phyloP scores from a whole-genome alignment of 306 rosid genomes.

The Medicago truncatula region MtrunA17r5.0-ANR NC_053048.1:52971001-52971500 shows the following conservation, averaged over 20 bases:
- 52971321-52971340: neutral
- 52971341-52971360: neutral
- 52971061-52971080: constrained; percentile 86
- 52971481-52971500: constrained; percentile 64
- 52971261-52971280: neutral
- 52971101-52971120: constrained; percentile 87
- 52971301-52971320: constrained; percentile 20
- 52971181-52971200: constrained; percentile 79
- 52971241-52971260: neutral
- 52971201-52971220: constrained; percentile 91
- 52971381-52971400: constrained; percentile 61
- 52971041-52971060: constrained; percentile 39
- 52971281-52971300: neutral
- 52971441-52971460: constrained; percentile 90
- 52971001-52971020: constrained; percentile 1
- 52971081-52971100: constrained; percentile 94
- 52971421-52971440: constrained; percentile 91
- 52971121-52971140: constrained; percentile 89
- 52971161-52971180: constrained; percentile 76
- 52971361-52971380: neutral
- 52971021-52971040: constrained; percentile 20
- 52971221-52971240: constrained; percentile 73
- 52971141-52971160: constrained; percentile 93
- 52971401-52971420: constrained; percentile 96
- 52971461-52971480: constrained; percentile 95